phyloP scores from a whole-genome alignment of 179 eudicot genomes.

The Nepenthes alata region DNA sequence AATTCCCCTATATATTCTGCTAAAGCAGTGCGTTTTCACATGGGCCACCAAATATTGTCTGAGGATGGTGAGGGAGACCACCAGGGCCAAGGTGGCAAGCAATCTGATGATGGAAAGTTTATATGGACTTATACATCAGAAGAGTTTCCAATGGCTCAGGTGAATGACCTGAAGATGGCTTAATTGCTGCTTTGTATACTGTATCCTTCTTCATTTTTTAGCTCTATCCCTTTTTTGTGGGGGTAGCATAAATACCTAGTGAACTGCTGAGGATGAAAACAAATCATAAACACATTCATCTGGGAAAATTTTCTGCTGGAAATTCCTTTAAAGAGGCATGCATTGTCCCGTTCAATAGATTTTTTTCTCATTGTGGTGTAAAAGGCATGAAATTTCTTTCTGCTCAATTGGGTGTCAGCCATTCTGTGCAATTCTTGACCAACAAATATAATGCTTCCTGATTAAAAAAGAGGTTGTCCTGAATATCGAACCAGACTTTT shows the following conservation, averaged over 20 bases:
- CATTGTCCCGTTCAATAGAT: no score
- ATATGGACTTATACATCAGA: conserved; percentile 69
- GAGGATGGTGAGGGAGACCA: conserved; percentile 13
- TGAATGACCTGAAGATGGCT: conserved; percentile 12
- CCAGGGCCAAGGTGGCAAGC: conserved; percentile 9
- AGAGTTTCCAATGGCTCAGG: conserved; percentile 73
- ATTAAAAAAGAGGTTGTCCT: no score
- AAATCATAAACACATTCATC: no score
- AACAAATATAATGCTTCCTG: no score
- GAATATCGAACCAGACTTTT: no score
- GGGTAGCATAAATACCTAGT: not conserved
- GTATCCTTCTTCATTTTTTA: not conserved
- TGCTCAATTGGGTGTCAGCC: no score
- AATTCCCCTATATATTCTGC: conserved; percentile 72
- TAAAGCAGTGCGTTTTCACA: conserved; percentile 55
- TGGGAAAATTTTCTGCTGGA: no score
- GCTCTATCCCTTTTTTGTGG: not conserved
- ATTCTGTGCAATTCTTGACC: no score
- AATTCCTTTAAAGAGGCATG: no score
- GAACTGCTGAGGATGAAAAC: no score
- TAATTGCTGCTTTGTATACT: not conserved
- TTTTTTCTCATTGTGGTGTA: no score
- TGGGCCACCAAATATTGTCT: conserved; percentile 46
- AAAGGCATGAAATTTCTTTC: no score
- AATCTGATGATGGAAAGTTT: conserved; percentile 36